Conservation (phyloP, 2,329 filamentous ascomycete genomes). For the Taxawa tesnikishii region DNA sequence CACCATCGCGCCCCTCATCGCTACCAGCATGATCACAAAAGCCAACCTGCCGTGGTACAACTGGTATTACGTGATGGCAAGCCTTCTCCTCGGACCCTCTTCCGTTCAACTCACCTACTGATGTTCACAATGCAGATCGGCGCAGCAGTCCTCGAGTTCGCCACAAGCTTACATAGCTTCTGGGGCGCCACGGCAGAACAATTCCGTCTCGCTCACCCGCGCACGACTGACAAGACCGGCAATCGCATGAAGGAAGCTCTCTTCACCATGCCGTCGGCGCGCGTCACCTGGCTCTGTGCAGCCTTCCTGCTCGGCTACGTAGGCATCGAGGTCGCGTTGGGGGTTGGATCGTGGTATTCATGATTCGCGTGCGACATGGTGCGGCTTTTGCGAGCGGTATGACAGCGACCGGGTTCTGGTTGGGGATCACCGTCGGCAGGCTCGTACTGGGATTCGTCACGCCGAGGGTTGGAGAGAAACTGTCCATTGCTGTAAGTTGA, state of each 20-base stretch:
- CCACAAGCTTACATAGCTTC: slow-evolving; percentile 43
- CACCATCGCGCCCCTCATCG: slow-evolving; percentile 55
- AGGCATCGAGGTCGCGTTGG: slow-evolving; percentile 63
- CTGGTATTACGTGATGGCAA: slow-evolving; percentile 66
- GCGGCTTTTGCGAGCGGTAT: slow-evolving; percentile 61
- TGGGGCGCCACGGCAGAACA: slow-evolving; percentile 47
- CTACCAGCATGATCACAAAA: slow-evolving; percentile 60
- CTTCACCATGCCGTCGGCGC: slow-evolving; percentile 28
- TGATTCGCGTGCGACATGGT: slow-evolving; percentile 64
- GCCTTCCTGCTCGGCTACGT: slow-evolving; percentile 69
- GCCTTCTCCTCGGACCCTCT: neutral
- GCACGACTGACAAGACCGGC: slow-evolving; percentile 30
- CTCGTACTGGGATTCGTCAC: slow-evolving; percentile 67
- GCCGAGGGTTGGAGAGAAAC: slow-evolving; percentile 58
- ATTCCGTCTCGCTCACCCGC: slow-evolving; percentile 41
- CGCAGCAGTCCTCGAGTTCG: slow-evolving; percentile 43
- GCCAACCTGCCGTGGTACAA: slow-evolving; percentile 52
- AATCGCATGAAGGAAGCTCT: slow-evolving; percentile 41
- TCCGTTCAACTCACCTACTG: neutral
- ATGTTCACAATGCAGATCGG: slow-evolving; percentile 28
- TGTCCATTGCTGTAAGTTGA: slow-evolving; percentile 31
- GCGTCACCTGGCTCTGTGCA: slow-evolving; percentile 61
- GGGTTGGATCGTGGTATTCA: slow-evolving; percentile 78
- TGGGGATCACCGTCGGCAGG: slow-evolving; percentile 65
- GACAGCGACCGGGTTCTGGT: slow-evolving; percentile 71